Conservation (phyloP, 2,329 filamentous ascomycete genomes). For the Fonsecaea erecta region DNA sequence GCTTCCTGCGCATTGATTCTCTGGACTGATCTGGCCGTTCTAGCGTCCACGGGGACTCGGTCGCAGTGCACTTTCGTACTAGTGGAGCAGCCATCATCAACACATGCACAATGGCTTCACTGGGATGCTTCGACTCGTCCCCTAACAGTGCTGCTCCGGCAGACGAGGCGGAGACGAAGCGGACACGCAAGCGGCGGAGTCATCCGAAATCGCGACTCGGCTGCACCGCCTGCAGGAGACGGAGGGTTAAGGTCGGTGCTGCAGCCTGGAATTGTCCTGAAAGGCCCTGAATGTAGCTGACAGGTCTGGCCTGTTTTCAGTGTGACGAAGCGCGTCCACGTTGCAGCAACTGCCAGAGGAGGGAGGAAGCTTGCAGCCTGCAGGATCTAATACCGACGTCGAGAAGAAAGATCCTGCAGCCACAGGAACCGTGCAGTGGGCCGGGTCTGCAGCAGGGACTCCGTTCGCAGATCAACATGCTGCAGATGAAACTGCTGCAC, state of each 20-base stretch:
- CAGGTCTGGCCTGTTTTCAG: background rate
- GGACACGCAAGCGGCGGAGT: conserved; percentile 43
- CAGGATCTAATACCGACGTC: background rate
- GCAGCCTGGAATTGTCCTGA: background rate
- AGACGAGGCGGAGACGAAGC: background rate
- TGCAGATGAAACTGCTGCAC: conserved; percentile 12
- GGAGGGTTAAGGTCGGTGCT: conserved; percentile 4
- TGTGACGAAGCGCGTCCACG: background rate
- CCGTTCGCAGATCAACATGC: conserved; percentile 4
- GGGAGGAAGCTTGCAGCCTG: background rate
- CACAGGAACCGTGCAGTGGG: background rate
- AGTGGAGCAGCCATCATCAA: background rate
- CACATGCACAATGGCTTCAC: background rate
- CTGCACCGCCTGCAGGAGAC: conserved; percentile 1
- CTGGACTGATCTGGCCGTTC: background rate
- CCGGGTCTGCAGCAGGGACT: background rate
- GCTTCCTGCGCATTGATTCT: background rate
- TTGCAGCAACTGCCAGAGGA: background rate
- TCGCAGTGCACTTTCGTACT: background rate
- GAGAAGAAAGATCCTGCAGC: background rate
- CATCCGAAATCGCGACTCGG: conserved; percentile 3
- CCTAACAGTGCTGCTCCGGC: background rate
- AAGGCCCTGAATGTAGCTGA: background rate
- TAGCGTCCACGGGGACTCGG: background rate
- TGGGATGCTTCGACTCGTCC: background rate